These are phyloP conservation scores for Alisma plantagoaquatica DNA, from an alignment of 106 monocot genomes.

Conservation along the genomic window DNA sequence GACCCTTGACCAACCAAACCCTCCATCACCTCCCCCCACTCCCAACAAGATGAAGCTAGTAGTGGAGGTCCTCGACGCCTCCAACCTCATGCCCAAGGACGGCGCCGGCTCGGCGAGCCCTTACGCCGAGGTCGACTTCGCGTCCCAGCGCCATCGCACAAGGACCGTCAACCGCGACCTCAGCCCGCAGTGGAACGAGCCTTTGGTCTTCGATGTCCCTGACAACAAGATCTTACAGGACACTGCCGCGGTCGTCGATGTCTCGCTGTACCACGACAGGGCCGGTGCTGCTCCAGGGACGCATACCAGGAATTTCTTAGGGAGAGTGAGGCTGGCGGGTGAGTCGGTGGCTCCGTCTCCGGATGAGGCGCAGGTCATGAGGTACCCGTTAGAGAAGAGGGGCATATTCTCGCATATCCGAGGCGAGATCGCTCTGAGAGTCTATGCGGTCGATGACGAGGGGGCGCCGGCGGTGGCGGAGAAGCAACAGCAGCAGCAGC, in stretches of 20 bases:
- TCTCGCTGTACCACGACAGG: slow-evolving; percentile 67
- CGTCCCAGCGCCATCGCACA: slow-evolving; percentile 56
- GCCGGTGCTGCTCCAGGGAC: slow-evolving; percentile 1
- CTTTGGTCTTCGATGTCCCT: slow-evolving; percentile 57
- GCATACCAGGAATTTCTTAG: slow-evolving; percentile 48
- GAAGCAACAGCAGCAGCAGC: not conserved
- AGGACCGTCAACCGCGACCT: slow-evolving; percentile 46
- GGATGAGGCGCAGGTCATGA: slow-evolving; percentile 20
- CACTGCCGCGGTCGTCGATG: slow-evolving; percentile 40
- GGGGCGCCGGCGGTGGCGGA: not conserved
- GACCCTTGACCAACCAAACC: no score
- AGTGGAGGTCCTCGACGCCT: slow-evolving; percentile 68
- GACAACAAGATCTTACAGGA: slow-evolving; percentile 29
- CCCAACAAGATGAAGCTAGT: slow-evolving; percentile 31
- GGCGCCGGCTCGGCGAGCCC: slow-evolving; percentile 57
- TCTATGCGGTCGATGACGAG: slow-evolving; percentile 27
- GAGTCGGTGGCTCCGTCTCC: slow-evolving; percentile 44
- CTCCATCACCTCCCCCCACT: not conserved
- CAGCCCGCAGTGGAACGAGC: slow-evolving; percentile 60
- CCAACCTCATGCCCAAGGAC: slow-evolving; percentile 76
- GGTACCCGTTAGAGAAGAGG: slow-evolving; percentile 86
- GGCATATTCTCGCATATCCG: slow-evolving; percentile 77
- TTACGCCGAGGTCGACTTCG: slow-evolving; percentile 71
- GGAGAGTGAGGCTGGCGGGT: slow-evolving; percentile 67
- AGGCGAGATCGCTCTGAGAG: slow-evolving; percentile 60